Evolutionary conservation across 2,329 filamentous ascomycete species (phyloP).

Genomic region (Parastagonospora avenae): DNA sequence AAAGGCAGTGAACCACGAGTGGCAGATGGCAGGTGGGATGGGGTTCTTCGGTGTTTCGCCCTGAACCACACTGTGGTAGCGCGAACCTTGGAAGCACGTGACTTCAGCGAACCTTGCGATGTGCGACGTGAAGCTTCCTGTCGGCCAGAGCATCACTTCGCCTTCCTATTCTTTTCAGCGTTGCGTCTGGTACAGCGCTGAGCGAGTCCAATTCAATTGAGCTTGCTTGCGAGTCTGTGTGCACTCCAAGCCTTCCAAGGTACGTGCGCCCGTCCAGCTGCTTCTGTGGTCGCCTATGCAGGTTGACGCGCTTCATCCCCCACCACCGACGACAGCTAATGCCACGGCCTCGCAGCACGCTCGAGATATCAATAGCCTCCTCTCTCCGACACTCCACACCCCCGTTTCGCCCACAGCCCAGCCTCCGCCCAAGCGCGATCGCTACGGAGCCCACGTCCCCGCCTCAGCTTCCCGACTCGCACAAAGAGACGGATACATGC

Average conservation of each 20-base stretch:
- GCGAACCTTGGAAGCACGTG: background rate
- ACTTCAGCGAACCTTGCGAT: background rate
- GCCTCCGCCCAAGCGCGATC: background rate
- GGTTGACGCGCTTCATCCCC: conserved; percentile 22
- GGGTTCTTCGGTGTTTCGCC: too few relatives aligned
- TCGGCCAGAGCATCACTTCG: conserved; percentile 40
- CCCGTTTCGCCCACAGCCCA: background rate
- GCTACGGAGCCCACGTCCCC: conserved; percentile 16
- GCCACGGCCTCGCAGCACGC: conserved; percentile 21
- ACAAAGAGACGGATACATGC: conserved; percentile 29
- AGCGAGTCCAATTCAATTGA: conserved; percentile 38
- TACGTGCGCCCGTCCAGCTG: conserved; percentile 37
- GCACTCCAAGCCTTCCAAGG: conserved; percentile 20
- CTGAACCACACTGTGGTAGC: background rate
- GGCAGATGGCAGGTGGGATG: too few relatives aligned
- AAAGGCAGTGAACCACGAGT: too few relatives aligned
- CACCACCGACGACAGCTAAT: conserved; percentile 22
- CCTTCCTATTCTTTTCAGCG: conserved; percentile 46
- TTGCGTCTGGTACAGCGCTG: conserved; percentile 31
- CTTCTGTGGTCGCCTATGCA: conserved; percentile 28
- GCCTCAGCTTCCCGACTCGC: conserved; percentile 16
- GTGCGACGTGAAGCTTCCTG: conserved; percentile 10
- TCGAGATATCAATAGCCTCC: conserved; percentile 26
- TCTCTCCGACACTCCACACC: conserved; percentile 8
- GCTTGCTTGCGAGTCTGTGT: conserved; percentile 33